phyloP scores from a whole-genome alignment of 352 stramenopile genomes.

The Globisporangium emineosum region DNA sequence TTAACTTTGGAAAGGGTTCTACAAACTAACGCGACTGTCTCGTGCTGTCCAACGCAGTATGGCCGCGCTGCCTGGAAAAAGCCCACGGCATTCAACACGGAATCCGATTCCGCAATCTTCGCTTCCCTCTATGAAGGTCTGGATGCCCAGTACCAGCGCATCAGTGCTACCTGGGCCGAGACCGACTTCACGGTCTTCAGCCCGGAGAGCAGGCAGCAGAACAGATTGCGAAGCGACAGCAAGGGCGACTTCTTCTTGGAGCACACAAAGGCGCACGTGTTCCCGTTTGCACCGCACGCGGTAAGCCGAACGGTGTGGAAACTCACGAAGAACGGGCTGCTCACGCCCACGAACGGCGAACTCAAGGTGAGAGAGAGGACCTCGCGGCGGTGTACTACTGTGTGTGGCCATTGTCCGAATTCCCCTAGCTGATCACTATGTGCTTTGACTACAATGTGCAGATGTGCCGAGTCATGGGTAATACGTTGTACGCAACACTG shows the following conservation, averaged over 20 bases:
- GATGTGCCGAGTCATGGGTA: neutral
- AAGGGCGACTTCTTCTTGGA: neutral
- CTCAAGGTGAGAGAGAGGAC: slow-evolving; percentile 4
- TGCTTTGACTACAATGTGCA: neutral
- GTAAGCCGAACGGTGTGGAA: neutral
- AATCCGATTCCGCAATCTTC: slow-evolving; percentile 18
- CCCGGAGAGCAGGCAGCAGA: neutral
- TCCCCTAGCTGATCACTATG: too few species aligned
- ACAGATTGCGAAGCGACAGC: neutral
- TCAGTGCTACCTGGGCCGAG: slow-evolving; percentile 17
- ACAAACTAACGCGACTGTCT: too few species aligned
- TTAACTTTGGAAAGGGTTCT: too few species aligned
- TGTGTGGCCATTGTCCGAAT: too few species aligned
- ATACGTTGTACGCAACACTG: neutral
- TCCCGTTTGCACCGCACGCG: neutral
- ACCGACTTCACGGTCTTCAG: slow-evolving; percentile 15
- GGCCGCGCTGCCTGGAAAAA: neutral
- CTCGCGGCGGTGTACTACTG: too few species aligned
- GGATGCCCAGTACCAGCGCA: slow-evolving; percentile 21
- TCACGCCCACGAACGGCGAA: neutral
- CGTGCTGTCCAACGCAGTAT: too few species aligned
- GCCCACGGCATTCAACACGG: neutral
- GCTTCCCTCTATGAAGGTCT: slow-evolving; percentile 25
- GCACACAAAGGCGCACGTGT: neutral
- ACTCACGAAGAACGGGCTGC: neutral